A percentile compares a stretch with the other conserved stretches of the same genome.
These are phyloP conservation scores for Pichia deserticola DNA, from an alignment of 805 yeast species.

Conservation along the genomic window DNA sequence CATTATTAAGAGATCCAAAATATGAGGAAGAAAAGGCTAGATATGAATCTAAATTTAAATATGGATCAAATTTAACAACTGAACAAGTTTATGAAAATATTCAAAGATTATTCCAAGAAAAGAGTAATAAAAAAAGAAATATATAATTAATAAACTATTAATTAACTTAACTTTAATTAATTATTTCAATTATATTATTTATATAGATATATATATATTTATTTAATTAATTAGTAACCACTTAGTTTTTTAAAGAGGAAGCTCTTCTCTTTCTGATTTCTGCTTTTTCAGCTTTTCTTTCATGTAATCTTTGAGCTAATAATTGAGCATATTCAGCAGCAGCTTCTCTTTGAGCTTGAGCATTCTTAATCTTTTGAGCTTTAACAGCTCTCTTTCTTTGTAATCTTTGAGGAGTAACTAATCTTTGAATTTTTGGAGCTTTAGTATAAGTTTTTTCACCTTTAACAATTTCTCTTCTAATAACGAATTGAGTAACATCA, in stretches of 20 bases:
- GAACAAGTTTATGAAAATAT: constrained; percentile 59
- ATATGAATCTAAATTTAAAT: constrained; percentile 49
- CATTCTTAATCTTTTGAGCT: constrained; percentile 90
- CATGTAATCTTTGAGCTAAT: constrained; percentile 96
- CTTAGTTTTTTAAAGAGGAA: constrained; percentile 86
- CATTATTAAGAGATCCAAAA: constrained; percentile 68
- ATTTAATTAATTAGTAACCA: not conserved
- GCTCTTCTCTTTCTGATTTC: constrained; percentile 99
- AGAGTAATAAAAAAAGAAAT: constrained; percentile 8
- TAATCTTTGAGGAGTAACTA: constrained; percentile 97
- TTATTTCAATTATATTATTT: no score
- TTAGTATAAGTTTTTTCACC: constrained; percentile 98
- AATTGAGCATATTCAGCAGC: constrained; percentile 99
- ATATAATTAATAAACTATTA: not conserved
- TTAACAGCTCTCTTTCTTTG: constrained; percentile 98
- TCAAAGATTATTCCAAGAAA: constrained; percentile 30
- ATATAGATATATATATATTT: no score
- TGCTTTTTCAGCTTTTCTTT: constrained; percentile 97
- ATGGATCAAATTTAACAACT: constrained; percentile 17
- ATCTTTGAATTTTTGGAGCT: constrained; percentile 99
- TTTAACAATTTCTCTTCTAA: constrained; percentile 97
- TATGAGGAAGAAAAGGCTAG: constrained; percentile 62
- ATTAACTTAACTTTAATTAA: no score
- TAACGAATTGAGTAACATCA: constrained; percentile 84
- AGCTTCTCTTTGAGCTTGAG: constrained; percentile 99